Evolutionary conservation across 2,329 filamentous ascomycete species (phyloP), one percentile per base, ranked within the genome.

Genomic region (Monilinia laxa): DNA sequence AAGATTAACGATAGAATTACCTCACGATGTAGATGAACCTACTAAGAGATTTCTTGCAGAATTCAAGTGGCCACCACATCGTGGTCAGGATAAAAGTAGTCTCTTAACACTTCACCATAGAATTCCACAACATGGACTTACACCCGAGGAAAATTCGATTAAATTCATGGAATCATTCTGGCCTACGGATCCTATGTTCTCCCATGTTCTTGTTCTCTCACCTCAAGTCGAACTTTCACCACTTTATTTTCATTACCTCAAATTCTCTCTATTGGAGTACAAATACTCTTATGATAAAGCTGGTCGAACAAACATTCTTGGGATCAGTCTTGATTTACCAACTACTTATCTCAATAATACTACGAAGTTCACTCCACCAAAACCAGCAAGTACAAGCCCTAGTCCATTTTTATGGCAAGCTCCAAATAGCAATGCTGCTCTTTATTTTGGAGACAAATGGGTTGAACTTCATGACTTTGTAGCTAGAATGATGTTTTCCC

Each of bases 381-480:
- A 64, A 5, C 54, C 35, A 18, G 60, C 71, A 35, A 57, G 56
- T 16, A 63, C 64, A 14, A 28, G 49, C 0, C 20, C 70, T 49
- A 69, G 68, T 49, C 68, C 75, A 69, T 96, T 96, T 73, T 80
- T 96, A 11, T 97, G 93, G 89, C 90, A 97, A 78, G 87, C 88
- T 2, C 93, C 94, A 6, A 90, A 88, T 70, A 91, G 89, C 74
- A 90, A 95, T 70, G 93, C 94, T 0, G 86, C 88, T 14, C 82
- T 99, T 12, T 89, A 94, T 75, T 87, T 95, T 66, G 93, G 93
- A 54, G 86, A 92, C 58, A 93, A 90, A 74, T 99, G 95, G 95
- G 80, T 85, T 16, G 91, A 96, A 72, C 83, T 97, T 12, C 93
- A 97, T 75, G 85, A 87, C 14, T 95, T 96, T 72, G 83, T 96